Evolutionary conservation across 73 alveolate genomes (phyloP).

Genomic region (Tetrahymena malaccensis): DNA sequence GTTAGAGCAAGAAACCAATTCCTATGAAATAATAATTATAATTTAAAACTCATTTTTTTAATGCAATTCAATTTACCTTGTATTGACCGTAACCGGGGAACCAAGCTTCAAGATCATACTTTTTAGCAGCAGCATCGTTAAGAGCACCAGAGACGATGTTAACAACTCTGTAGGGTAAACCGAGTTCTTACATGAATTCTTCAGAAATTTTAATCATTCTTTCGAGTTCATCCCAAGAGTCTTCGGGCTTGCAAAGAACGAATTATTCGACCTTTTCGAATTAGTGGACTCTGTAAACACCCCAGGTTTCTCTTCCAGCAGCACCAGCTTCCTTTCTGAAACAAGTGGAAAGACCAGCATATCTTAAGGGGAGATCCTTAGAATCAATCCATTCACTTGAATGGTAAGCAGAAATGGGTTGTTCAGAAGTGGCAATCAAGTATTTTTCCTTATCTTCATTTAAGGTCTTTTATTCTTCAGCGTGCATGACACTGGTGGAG

Average conservation of each 20-base stretch:
- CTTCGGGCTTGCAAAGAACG: slow-evolving; percentile 85
- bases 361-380: slow-evolving; percentile 82
- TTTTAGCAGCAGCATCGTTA: slow-evolving; percentile 99
- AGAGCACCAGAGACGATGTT: slow-evolving; percentile 95
- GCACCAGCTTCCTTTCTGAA: slow-evolving; percentile 99
- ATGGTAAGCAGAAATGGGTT: slow-evolving; percentile 96
- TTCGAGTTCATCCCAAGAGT: slow-evolving; percentile 88
- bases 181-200: slow-evolving; percentile 85
- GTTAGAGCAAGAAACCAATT: slow-evolving; percentile 97
- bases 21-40: slow-evolving; percentile 61
- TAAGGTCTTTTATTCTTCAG: slow-evolving; percentile 7
- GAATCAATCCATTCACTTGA: slow-evolving; percentile 90
- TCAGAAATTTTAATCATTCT: slow-evolving; percentile 85
- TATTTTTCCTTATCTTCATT: slow-evolving; percentile 69
- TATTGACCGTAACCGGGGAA: slow-evolving; percentile 97
- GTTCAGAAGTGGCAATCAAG: slow-evolving; percentile 98
- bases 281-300: slow-evolving; percentile 98
- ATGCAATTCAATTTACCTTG: slow-evolving; percentile 3
- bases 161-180: slow-evolving; percentile 94
- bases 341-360: slow-evolving; percentile 94
- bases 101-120: slow-evolving; percentile 99
- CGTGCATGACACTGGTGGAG: background rate
- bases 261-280: slow-evolving; percentile 99
- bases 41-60: background rate
- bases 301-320: slow-evolving; percentile 99